A percentile compares a stretch with the other conserved stretches of the same genome.
phyloP scores from a whole-genome alignment of 2,329 filamentous ascomycete genomes.

The Pseudogymnoascus sp. region DNA sequence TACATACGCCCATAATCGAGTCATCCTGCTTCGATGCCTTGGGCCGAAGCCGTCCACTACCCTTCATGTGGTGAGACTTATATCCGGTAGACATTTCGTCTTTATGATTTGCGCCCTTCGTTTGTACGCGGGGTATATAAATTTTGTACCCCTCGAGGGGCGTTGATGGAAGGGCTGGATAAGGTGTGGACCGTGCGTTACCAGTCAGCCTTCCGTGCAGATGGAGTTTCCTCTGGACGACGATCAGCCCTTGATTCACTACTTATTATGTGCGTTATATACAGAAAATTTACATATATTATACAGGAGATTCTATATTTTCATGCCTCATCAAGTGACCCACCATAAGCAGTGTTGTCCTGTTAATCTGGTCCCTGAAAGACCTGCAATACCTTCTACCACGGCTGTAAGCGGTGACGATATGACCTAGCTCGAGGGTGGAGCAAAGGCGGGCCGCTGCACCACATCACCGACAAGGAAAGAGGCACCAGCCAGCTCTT shows the following conservation, averaged over 20 bases:
- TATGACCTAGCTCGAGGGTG: neutral
- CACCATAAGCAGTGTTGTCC: neutral
- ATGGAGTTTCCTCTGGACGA: neutral
- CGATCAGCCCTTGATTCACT: neutral
- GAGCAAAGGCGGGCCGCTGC: conserved; percentile 1
- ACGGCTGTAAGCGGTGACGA: neutral
- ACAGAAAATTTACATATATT: neutral
- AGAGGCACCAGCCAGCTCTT: conserved; percentile 6
- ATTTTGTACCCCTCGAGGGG: neutral
- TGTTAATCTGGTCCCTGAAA: neutral
- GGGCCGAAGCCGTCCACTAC: conserved; percentile 12
- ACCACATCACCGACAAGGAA: conserved; percentile 8
- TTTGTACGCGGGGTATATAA: neutral
- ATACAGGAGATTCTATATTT: neutral
- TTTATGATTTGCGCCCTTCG: neutral
- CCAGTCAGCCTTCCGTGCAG: neutral
- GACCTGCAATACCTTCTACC: neutral
- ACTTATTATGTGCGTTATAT: neutral
- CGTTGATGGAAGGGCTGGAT: neutral
- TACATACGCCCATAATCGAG: conserved; percentile 47
- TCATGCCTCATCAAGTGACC: neutral
- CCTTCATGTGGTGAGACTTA: neutral
- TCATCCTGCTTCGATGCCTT: conserved; percentile 37
- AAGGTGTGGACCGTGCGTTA: conserved; percentile 6
- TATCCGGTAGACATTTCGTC: neutral